A percentile compares a stretch with the other conserved stretches of the same genome.
Conservation (phyloP, 2,329 filamentous ascomycete species). For the Zelopaecilomyces penicillatus region DNA sequence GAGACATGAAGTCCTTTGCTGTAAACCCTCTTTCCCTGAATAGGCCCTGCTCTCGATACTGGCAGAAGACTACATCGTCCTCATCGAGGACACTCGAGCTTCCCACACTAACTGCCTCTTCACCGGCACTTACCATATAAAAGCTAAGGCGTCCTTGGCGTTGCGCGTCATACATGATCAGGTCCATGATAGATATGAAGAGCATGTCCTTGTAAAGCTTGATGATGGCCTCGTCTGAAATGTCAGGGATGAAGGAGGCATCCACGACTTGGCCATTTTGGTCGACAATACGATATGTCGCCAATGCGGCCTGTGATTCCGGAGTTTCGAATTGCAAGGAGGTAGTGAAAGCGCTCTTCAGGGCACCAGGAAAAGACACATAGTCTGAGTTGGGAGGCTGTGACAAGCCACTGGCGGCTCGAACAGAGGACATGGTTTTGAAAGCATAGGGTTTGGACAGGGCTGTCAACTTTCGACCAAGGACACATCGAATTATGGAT, state of each 20-base stretch:
- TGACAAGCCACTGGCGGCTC: conserved; percentile 42
- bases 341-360: conserved; percentile 87
- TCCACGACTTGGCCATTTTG: conserved; percentile 82
- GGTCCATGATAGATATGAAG: conserved; percentile 74
- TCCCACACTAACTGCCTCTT: conserved; percentile 89
- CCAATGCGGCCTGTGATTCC: conserved; percentile 63
- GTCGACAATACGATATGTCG: conserved; percentile 87
- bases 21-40: conserved; percentile 85
- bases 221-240: conserved; percentile 53
- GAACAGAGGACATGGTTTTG: conserved; percentile 13
- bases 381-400: conserved; percentile 47
- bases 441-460: conserved; percentile 1
- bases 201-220: conserved; percentile 60
- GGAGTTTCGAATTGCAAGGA: conserved; percentile 70
- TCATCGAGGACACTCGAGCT: conserved; percentile 74
- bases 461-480: conserved; percentile 3
- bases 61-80: conserved; percentile 86
- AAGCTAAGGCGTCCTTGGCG: conserved; percentile 89
- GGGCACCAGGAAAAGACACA: conserved; percentile 81
- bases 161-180: conserved; percentile 97
- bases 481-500: conserved; percentile 1
- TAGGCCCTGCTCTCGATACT: conserved; percentile 90
- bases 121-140: conserved; percentile 93
- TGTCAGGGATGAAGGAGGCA: conserved; percentile 57
- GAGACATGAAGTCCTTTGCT: conserved; percentile 85